Evolutionary conservation across 176 grass and related monocot genomes (phyloP).

Genomic region (Carex cristatella): DNA sequence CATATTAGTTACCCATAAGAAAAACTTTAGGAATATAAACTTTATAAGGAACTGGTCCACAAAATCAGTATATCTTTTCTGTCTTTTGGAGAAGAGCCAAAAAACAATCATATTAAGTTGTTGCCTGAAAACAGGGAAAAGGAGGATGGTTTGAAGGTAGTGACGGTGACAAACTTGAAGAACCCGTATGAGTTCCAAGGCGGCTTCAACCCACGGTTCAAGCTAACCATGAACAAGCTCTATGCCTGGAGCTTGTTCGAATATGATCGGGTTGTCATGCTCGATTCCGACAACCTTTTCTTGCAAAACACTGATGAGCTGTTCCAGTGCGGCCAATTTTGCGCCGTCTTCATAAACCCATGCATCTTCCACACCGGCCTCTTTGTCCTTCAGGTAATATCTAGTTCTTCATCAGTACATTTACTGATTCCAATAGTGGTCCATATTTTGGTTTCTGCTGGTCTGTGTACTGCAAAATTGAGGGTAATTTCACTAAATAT

Average conservation of each 20-base stretch:
- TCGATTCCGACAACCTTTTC: constrained; percentile 95
- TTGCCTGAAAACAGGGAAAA: constrained; percentile 45
- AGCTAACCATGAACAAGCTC: constrained; percentile 92
- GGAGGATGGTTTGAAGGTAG: constrained; percentile 88
- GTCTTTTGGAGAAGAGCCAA: not conserved
- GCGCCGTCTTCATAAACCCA: constrained; percentile 95
- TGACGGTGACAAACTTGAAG: constrained; percentile 76
- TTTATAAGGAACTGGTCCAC: not conserved
- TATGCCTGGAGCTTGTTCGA: constrained; percentile 84
- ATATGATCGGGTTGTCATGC: constrained; percentile 91
- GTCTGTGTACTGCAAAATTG: not conserved
- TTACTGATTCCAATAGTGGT: not conserved
- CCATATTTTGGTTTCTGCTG: not conserved
- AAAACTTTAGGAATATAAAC: not conserved
- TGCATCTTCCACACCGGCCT: constrained; percentile 98
- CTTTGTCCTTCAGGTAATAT: constrained; percentile 87
- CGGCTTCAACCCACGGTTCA: constrained; percentile 78
- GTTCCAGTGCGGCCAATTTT: constrained; percentile 95
- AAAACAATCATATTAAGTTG: not conserved
- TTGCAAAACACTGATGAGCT: constrained; percentile 88
- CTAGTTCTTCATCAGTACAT: not conserved
- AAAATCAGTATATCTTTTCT: not conserved
- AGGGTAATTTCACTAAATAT: not conserved
- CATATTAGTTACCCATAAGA: not conserved
- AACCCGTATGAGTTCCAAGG: constrained; percentile 86